Base-by-base conservation (phyloP, 371 early-diverging fungal species). In the Paramicrosporidium saccamoebae region DNA sequence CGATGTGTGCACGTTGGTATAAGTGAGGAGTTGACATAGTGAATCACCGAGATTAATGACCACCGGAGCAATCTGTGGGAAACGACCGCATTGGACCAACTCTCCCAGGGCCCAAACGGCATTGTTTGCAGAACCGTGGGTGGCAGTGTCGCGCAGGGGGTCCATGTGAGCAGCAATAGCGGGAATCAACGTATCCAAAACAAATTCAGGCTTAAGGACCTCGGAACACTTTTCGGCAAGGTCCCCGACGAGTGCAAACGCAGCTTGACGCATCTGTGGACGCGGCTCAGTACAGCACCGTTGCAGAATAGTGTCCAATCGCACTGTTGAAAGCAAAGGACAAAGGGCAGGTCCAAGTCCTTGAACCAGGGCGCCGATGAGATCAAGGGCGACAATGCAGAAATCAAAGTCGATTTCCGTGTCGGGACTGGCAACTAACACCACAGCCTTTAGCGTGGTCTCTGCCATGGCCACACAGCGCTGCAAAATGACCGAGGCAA, bases 171-270 rank as follows among this genome's bases (percentile, higher is more conserved):
- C n/a, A n/a, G n/a, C n/a, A n/a, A n/a, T n/a, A n/a, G n/a, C n/a
- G n/a, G n/a, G n/a, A n/a, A n/a, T n/a, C n/a, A n/a, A n/a, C n/a
- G n/a, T n/a, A n/a, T n/a, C n/a, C n/a, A n/a, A n/a, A n/a, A n/a
- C n/a, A n/a, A n/a, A n/a, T n/a, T n/a, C n/a, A n/a, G n/a, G n/a
- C n/a, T n/a, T n/a, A n/a, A n/a, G n/a, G n/a, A n/a, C n/a, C n/a
- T 12, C 7, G 11, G 7, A 18, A n/a, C n/a, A n/a, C n/a, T n/a
- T n/a, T n/a, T n/a, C n/a, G n/a, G 81, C 62, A 21, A 90, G 44
- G 36, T 90, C 84, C 8, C 92, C 92, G 12, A 90, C 52, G 10
- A 86, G 50, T 3, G 84, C 88, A 43, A 64, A 81, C 10, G 92
- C 66, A 7, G 74, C 68, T 38, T 79, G 79, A 11, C 72, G 52